Evolutionary conservation across 2,329 filamentous ascomycete species (phyloP), one percentile per base, ranked within the genome.

Genomic region (Thelonectria blattea): DNA sequence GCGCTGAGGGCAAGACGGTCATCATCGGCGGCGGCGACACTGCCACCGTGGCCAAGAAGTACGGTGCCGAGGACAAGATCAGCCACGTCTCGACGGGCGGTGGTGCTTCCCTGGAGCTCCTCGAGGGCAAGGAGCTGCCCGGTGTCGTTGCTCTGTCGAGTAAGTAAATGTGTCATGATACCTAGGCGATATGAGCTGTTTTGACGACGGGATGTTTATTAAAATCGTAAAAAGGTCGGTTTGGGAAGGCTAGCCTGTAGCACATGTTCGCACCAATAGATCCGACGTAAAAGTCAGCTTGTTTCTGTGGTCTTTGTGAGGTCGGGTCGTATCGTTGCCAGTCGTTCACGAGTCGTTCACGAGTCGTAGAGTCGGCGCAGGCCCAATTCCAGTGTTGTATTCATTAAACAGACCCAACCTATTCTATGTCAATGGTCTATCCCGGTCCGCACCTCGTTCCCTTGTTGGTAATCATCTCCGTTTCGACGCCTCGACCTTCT

Each of bases 1-100:
- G 90, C 61, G 83, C 91, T 79, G 75, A 82, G 63, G 93, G 93
- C 78, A 93, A 95, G 85, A 97, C 95, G 73, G 95, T 98, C 78
- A 98, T 99, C 81, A 97, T 99, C 67, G 95, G 95, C 65, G 95
- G 95, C 78, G 95, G 95, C 80, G 95, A 99, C 80, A 99, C 95
- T 52, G 95, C 95, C 52, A 99, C 95, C 62, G 95, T 98, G 49
- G 95, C 95, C 56, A 94, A 93, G 78, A 97, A 99, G 85, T 99
- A 97, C 79, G 89, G 89, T 56, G 94, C 92, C 65, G 95, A 99
- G 85, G 88, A 92, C 80, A 96, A 98, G 88, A 86, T 98, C 75
- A 97, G 93, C 83, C 95, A 99, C 83, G 95, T 99, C 65, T 97
- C 93, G 52, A 99, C 95, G 32, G 95, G 95, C 71, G 95, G 95